phyloP scores from a whole-genome alignment of 768 basidiomycete species.

The Zangia roseola region DNA sequence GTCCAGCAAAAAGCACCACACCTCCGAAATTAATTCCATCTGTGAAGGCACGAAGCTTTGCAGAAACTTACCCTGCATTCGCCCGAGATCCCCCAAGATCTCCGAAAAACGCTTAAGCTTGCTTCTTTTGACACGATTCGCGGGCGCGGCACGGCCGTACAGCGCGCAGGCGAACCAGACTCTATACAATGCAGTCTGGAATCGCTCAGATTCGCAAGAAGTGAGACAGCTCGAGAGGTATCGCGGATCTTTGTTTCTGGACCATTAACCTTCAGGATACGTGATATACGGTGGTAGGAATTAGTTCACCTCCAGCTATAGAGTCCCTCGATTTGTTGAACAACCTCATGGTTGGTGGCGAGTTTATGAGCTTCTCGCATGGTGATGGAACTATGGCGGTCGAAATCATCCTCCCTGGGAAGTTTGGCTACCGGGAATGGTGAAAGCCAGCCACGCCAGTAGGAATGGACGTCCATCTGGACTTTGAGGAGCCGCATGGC shows the following conservation, averaged over 20 bases:
- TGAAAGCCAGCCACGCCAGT: conserved; percentile 18
- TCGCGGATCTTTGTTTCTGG: conserved; percentile 38
- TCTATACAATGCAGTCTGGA: conserved; percentile 30
- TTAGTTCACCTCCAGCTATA: conserved; percentile 23
- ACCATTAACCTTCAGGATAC: too few relatives aligned
- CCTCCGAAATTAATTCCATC: conserved; percentile 1
- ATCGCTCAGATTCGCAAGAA: conserved; percentile 31
- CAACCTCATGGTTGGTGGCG: conserved; percentile 15
- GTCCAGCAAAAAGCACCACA: conserved; percentile 8
- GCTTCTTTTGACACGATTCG: conserved; percentile 6
- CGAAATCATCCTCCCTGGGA: conserved; percentile 13
- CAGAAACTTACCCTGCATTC: conserved; percentile 6
- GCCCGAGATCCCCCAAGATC: conserved; percentile 1
- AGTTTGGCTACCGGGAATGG: conserved; percentile 9
- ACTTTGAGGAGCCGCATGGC: conserved; percentile 20
- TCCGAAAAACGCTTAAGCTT: conserved; percentile 9
- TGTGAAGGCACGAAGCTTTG: conserved; percentile 2
- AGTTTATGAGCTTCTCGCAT: conserved; percentile 13
- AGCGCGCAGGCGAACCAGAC: conserved; percentile 21
- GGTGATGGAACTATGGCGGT: background rate
- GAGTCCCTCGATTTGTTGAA: conserved; percentile 13
- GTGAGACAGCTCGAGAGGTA: conserved; percentile 32
- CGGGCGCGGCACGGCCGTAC: conserved; percentile 14
- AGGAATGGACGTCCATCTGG: conserved; percentile 8
- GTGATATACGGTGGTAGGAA: too few relatives aligned